A percentile compares a stretch with the other conserved stretches of the same genome.
These are phyloP conservation scores for Plantago coronopus DNA, from an alignment of 305 asterid species.

Conservation along the genomic window DNA sequence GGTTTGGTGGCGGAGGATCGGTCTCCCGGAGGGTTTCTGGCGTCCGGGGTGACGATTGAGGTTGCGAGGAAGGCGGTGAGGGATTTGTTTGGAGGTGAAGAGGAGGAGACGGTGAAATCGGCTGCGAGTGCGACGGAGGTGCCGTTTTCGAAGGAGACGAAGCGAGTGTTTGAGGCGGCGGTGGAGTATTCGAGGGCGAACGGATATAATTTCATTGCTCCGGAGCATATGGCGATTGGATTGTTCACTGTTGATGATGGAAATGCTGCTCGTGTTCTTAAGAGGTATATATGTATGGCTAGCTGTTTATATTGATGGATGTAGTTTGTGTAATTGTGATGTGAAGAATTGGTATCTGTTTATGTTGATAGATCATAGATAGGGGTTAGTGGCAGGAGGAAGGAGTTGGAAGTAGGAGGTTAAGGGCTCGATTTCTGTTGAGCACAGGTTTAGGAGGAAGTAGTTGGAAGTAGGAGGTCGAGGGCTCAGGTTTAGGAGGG, in stretches of 20 bases:
- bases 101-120: slow-evolving; percentile 24
- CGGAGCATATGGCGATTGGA: slow-evolving; percentile 91
- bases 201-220: slow-evolving; percentile 88
- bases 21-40: slow-evolving; percentile 64
- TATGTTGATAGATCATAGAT: too few relatives aligned
- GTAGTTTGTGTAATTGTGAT: slow-evolving; percentile 11
- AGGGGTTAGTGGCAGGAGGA: too few relatives aligned
- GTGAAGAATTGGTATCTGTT: too few relatives aligned
- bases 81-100: slow-evolving; percentile 43
- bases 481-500: too few relatives aligned
- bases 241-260: slow-evolving; percentile 93
- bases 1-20: slow-evolving; percentile 95
- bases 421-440: too few relatives aligned
- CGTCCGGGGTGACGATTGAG: slow-evolving; percentile 66
- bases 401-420: too few relatives aligned
- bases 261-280: slow-evolving; percentile 65
- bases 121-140: slow-evolving; percentile 73
- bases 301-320: neutral
- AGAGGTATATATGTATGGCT: slow-evolving; percentile 43
- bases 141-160: slow-evolving; percentile 64
- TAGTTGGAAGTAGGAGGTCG: too few relatives aligned
- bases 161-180: slow-evolving; percentile 85
- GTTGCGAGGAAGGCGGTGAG: slow-evolving; percentile 72
- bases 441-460: too few relatives aligned
- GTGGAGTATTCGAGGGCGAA: slow-evolving; percentile 83